Evolutionary conservation across 2,329 filamentous ascomycete genomes (phyloP), one percentile per base, ranked within the genome.

Genomic region (Stachybotrys chartarum): DNA sequence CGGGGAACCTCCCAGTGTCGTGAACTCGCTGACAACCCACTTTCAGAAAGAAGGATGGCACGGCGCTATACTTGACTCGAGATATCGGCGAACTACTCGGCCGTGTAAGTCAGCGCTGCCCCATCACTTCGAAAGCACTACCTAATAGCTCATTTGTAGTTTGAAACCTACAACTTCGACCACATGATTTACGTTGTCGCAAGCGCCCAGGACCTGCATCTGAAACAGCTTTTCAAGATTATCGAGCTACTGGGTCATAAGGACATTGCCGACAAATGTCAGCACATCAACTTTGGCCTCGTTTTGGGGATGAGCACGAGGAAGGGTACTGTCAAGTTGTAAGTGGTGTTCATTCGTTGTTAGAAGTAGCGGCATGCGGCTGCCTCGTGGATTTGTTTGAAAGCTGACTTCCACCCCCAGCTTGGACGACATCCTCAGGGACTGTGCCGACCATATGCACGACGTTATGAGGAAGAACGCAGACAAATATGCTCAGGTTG

Each of bases 371-470:
- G 24, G 24, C 35, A 42, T 14, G 14, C 8, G 8, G 10, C 14
- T 42, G 35, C 35, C 14, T 2, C 35, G 14, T 42, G 14, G 8
- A 14, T 14, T 42, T 42, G 35, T 42, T 42, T 6, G 10, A 14
- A 42, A 8, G n/a, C 46, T 48, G n/a, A 48, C 24, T 50, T 12
- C n/a, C n/a, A 50, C 14, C 47, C 7, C 17, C 14, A 59, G 58
- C 75, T 68, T 83, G 46, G 78, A 68, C 30, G 66, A 68, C 7
- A 68, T 68, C 31, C 63, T 68, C n/a, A 57, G 68, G 16, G 88
- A 92, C 63, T 91, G 95, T 7, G 86, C 84, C 65, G 93, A 97
- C 55, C 90, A 92, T 74, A 99, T 99, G 94, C 93, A 97, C 78
- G 90, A 96, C 58, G 90, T 95, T 53, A 99, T 99, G 94, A 84